Base-by-base conservation (phyloP, 1,284 basidiomycete genomes). In the Ganoderma lucidum region DNA sequence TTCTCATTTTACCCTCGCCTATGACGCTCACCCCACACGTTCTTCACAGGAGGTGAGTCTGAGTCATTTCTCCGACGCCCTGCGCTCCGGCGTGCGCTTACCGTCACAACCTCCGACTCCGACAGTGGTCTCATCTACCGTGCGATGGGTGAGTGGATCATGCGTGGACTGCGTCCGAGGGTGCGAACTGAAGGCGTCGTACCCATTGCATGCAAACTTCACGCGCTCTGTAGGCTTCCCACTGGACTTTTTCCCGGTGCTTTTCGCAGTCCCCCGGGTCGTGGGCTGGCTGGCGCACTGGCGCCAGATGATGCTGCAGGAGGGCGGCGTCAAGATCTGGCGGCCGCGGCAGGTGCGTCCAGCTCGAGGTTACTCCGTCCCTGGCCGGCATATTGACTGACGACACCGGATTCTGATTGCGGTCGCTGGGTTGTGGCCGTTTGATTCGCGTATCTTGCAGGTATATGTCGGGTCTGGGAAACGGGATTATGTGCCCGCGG, bases 221-320 rank as follows among this genome's bases (percentile, higher is more conserved):
- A 41, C 45, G 14, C 37, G 37, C 28, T 37, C 59, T 44, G 30
- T 32, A 93, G 93, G 93, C 58, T 96, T 96, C 85, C 94, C 95
- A 2, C 85, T 93, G 73, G 95, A 96, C 81, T 96, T 94, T 80
- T 96, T 95, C 89, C 94, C 95, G 0, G 94, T 96, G 42, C 81
- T 96, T 53, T 96, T 96, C 76, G 95, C 92, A 23, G 94, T 96
- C 3, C 95, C 95, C 3, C 89, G 95, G 23, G 93, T 96, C 3
- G 94, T 94, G 30, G 95, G 95, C 12, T 96, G 94, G 95, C 83
- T 96, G 12, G 94, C 95, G 0, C 94, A 95, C 79, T 95, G 94
- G 93, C 84, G 93, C 69, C 92, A 95, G 88, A 94, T 96, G 93
- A 95, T 96, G 94, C 83, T 96, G 65, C 91, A 93, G 76, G 86